These are phyloP conservation scores for Ceratobasidium theobromae DNA, from an alignment of 1,284 basidiomycete genomes.

Conservation along the genomic window DNA sequence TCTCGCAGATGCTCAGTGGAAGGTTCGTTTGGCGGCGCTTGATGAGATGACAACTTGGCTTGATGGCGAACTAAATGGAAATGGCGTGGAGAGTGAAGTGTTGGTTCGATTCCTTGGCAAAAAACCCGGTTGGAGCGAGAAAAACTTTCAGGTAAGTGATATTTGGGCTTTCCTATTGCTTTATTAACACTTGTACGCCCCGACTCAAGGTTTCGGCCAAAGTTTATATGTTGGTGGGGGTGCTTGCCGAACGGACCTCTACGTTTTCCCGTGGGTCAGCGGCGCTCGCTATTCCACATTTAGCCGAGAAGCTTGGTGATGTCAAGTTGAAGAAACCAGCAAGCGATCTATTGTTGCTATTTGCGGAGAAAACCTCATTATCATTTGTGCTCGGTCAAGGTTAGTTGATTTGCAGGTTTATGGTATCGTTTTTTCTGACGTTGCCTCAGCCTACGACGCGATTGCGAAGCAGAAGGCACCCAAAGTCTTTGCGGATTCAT, in stretches of 20 bases:
- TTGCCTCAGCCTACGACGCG: conserved; percentile 76
- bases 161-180: conserved; percentile 10
- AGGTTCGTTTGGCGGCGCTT: conserved; percentile 82
- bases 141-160: conserved; percentile 88
- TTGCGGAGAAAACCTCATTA: conserved; percentile 90
- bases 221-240: conserved; percentile 72
- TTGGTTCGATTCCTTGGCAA: conserved; percentile 88
- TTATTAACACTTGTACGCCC: neutral
- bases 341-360: conserved; percentile 80
- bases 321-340: conserved; percentile 96
- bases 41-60: conserved; percentile 88
- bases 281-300: conserved; percentile 79
- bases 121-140: conserved; percentile 92
- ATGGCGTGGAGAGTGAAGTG: conserved; percentile 82
- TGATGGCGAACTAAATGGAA: conserved; percentile 56
- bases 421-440: conserved; percentile 11
- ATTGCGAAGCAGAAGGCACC: conserved; percentile 94
- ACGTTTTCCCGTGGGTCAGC: conserved; percentile 85
- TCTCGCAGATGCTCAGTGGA: conserved; percentile 90
- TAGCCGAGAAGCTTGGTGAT: conserved; percentile 95
- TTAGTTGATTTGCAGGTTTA: conserved; percentile 44
- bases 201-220: conserved; percentile 78
- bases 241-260: conserved; percentile 77
- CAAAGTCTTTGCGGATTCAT: conserved; percentile 91
- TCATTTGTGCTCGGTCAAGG: conserved; percentile 94